phyloP scores from a whole-genome alignment of 768 basidiomycete species.

The Rickenella mellea region DNA sequence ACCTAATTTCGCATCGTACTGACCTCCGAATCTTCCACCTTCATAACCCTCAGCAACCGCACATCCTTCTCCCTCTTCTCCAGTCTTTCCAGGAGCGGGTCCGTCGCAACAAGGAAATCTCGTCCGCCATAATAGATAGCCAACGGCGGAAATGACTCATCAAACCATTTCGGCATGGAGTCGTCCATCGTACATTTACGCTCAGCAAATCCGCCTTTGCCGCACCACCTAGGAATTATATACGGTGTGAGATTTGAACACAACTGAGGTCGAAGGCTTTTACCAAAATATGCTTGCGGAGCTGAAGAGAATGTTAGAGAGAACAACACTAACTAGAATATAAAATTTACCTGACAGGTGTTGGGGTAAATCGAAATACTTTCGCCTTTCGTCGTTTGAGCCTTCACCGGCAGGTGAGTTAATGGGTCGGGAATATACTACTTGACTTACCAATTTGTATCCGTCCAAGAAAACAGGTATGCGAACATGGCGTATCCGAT shows the following conservation, averaged over 20 bases:
- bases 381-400: constrained; percentile 34
- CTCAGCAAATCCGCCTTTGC: constrained; percentile 31
- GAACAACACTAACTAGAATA: constrained; percentile 18
- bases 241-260: not conserved
- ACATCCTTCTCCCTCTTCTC: constrained; percentile 30
- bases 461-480: constrained; percentile 38
- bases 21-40: constrained; percentile 29
- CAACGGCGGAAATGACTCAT: constrained; percentile 34
- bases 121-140: constrained; percentile 30
- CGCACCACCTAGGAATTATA: constrained; percentile 26
- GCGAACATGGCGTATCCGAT: constrained; percentile 39
- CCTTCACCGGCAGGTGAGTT: constrained; percentile 11
- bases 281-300: constrained; percentile 10
- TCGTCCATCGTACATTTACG: constrained; percentile 26
- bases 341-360: constrained; percentile 30
- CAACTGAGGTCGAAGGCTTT: not conserved
- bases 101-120: constrained; percentile 32
- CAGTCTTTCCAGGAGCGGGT: constrained; percentile 33
- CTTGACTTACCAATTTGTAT: constrained; percentile 29
- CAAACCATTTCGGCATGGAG: constrained; percentile 26
- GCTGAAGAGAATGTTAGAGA: not conserved
- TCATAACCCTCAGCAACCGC: constrained; percentile 29
- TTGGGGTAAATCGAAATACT: constrained; percentile 41
- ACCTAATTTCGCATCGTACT: constrained; percentile 1
- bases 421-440: constrained; percentile 27